Evolutionary conservation across 1,139 yeast species (phyloP), one percentile per base, ranked within the genome.

Genomic region (Diutina mesorugosa): DNA sequence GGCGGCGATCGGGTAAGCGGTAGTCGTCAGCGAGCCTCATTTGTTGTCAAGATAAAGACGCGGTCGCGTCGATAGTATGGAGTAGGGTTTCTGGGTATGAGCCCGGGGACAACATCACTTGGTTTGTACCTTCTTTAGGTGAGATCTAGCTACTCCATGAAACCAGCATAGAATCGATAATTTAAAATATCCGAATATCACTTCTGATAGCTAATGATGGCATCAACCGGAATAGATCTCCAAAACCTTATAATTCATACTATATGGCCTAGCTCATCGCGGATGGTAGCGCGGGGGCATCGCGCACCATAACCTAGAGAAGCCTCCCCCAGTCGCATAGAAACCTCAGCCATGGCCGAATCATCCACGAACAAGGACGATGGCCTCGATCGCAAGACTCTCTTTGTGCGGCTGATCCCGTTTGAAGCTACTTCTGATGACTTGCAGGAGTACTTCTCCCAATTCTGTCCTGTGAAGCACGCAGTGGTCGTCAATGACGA

Each of bases 401-500:
- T 93, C 48, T 93, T 91, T 67, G 95, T 93, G 41, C 80, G 97
- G 60, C 79, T 90, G 5, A 76, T 93, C 56, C 98, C 98, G 1
- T 74, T 77, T 60, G 86, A 82, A 56, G 95, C 91, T 6, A 86
- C 95, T 1, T 81, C 85, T 30, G 96, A 90, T 59, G 85, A 90
- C 64, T 76, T 90, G 55, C 79, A 93, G 1, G 88, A 86, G 63
- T 90, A 78, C 71, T 93, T 93, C 66, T 87, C 98, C 0, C 90
- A 90, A 61, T 86, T 90, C 69, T 95, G 90, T 1, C 99, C 99
- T 4, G 95, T 93, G 14, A 90, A 87, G 70, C 99, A 93, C 70
- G 96, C 98, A 4, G 95, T 90, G 55, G 81, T 93, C 55, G 99
- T 95, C 29, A 87, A 78, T 54, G 97, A 93, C 67, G 74, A 78